Conservation (phyloP, 2,329 filamentous ascomycete species). For the Dactylella cylindrospora region DNA sequence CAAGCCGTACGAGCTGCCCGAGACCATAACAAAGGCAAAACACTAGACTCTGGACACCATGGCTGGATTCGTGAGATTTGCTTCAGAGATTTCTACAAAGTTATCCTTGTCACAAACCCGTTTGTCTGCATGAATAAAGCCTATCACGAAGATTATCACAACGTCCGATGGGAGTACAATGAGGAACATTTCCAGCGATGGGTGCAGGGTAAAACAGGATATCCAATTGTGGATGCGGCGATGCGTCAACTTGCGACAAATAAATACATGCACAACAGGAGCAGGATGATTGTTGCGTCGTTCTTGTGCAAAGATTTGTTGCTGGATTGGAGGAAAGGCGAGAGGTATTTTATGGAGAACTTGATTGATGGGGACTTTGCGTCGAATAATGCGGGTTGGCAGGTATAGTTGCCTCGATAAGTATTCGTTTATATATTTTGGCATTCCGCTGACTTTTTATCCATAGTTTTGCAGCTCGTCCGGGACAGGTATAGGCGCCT, state of each 20-base stretch:
- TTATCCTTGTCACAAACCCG: slow-evolving; percentile 82
- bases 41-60: slow-evolving; percentile 48
- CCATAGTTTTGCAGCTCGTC: slow-evolving; percentile 38
- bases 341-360: slow-evolving; percentile 79
- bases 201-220: slow-evolving; percentile 73
- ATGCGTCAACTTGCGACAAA: slow-evolving; percentile 73
- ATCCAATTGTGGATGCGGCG: slow-evolving; percentile 80
- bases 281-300: slow-evolving; percentile 79
- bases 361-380: slow-evolving; percentile 78
- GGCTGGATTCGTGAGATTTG: slow-evolving; percentile 41
- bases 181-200: slow-evolving; percentile 69
- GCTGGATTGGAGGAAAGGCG: slow-evolving; percentile 80
- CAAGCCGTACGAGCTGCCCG: slow-evolving; percentile 67
- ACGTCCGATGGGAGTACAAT: slow-evolving; percentile 78
- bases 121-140: slow-evolving; percentile 75
- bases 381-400: slow-evolving; percentile 73
- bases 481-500: slow-evolving; percentile 35
- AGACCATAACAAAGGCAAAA: slow-evolving; percentile 63
- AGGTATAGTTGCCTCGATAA: slow-evolving; percentile 61
- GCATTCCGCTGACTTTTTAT: slow-evolving; percentile 47
- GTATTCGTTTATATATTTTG: too few species aligned
- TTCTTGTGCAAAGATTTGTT: slow-evolving; percentile 79
- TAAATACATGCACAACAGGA: slow-evolving; percentile 82
- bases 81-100: slow-evolving; percentile 76
- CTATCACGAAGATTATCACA: slow-evolving; percentile 80